Conservation (phyloP, 1,139 yeast genomes). For the Nadsonia starkeyi-henricii region DNA sequence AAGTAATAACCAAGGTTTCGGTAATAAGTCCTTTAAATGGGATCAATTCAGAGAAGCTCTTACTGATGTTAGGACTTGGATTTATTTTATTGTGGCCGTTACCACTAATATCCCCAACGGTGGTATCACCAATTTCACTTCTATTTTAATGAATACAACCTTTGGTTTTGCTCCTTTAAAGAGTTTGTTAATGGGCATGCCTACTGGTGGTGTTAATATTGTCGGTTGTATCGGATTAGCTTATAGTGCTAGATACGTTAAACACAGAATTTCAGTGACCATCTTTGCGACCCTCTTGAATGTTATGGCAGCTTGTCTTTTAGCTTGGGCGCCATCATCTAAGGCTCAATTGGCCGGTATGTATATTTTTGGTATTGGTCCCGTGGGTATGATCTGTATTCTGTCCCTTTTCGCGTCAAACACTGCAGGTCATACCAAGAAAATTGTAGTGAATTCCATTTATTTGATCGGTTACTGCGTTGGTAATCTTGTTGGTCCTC, state of each 20-base stretch:
- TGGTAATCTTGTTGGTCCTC: conserved; percentile 48
- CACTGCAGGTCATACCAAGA: conserved; percentile 49
- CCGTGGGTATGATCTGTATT: conserved; percentile 34
- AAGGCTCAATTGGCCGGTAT: conserved; percentile 27
- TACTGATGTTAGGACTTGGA: conserved; percentile 33
- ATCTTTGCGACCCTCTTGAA: conserved; percentile 23
- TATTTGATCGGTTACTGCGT: conserved; percentile 43
- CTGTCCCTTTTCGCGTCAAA: conserved; percentile 39
- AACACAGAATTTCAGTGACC: conserved; percentile 29
- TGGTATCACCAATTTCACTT: conserved; percentile 34
- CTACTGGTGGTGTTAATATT: conserved; percentile 24
- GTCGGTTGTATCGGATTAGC: conserved; percentile 19
- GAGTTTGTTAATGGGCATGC: conserved; percentile 29
- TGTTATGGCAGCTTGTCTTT: conserved; percentile 27
- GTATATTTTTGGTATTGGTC: conserved; percentile 25
- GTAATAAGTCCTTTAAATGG: conserved; percentile 38
- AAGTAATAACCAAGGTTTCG: conserved; percentile 36
- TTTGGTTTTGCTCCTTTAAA: conserved; percentile 28
- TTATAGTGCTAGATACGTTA: conserved; percentile 13
- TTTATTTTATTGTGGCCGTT: conserved; percentile 31
- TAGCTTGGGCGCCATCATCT: conserved; percentile 30
- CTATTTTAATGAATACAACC: conserved; percentile 26
- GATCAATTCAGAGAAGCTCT: conserved; percentile 37
- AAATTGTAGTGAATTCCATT: conserved; percentile 30
- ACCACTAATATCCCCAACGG: conserved; percentile 38